These are phyloP conservation scores for Corchorus capsularis DNA, from an alignment of 345 rosid genomes.

Conservation along the genomic window DNA sequence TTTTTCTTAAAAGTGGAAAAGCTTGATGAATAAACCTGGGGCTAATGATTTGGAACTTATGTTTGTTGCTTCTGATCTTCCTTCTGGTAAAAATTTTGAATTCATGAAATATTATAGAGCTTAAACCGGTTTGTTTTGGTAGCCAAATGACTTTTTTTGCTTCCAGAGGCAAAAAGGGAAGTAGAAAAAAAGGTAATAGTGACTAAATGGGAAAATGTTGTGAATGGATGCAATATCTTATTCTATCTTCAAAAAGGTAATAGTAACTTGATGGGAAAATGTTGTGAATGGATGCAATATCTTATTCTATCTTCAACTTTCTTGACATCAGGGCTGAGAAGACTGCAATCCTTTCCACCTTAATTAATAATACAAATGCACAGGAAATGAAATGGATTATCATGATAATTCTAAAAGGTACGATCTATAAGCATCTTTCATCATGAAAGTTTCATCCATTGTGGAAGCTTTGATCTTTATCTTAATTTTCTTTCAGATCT, in stretches of 20 bases:
- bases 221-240: not conserved
- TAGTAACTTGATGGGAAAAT: not conserved
- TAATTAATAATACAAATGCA: slow-evolving; percentile 92
- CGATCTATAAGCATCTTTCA: not conserved
- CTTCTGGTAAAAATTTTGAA: not conserved
- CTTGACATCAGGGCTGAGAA: slow-evolving; percentile 61
- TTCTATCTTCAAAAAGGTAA: not conserved
- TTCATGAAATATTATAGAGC: not conserved
- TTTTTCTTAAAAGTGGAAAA: not conserved
- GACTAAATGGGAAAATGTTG: not conserved
- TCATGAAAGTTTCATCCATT: not conserved
- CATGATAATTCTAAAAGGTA: slow-evolving; percentile 92
- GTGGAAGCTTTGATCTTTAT: slow-evolving; percentile 2
- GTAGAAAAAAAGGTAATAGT: not conserved
- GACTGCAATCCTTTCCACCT: slow-evolving; percentile 57
- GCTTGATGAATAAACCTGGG: not conserved
- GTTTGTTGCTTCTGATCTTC: not conserved
- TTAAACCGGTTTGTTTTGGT: not conserved
- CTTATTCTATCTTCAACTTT: not conserved
- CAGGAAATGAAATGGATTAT: slow-evolving; percentile 97
- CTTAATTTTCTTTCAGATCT: slow-evolving; percentile 56
- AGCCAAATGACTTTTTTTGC: not conserved
- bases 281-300: not conserved
- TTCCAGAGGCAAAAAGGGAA: not conserved
- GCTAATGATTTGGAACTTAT: not conserved